Base-by-base conservation (phyloP, 768 basidiomycete genomes). In the Naganishia vaughanmartiniae region DNA sequence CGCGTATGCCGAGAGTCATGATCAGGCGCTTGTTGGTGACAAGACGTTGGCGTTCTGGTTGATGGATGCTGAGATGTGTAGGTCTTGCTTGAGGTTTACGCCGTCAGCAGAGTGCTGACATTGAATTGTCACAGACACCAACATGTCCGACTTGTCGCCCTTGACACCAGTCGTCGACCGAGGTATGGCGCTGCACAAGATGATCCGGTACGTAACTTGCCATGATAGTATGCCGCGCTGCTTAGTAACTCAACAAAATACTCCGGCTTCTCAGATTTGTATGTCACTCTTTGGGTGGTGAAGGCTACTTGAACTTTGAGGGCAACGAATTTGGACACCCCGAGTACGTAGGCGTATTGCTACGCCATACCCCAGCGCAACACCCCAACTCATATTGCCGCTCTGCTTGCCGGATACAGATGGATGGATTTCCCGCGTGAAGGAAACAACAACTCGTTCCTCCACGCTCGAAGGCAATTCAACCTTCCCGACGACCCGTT, bases 21-120 rank as follows among this genome's bases (percentile, higher is more conserved):
- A 98, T 81, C 96, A 99, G 80, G 95, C 96, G 17, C 86, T 99
- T 33, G 96, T 99, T 0, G 96, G 96, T 15, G 96, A 99, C 84
- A 99, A 99, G 84, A 98, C 95, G 2, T 77, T 99, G 54, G 96
- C 96, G 4, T 99, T 99, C 83, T 99, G 96, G 96, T 82, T 98
- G 70, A 99, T 99, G 96, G 96, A 99, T 82, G 95, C 95, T 83
- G 96, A 98, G 82, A 99, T 99, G 96, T 97, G 94, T 93, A 85
- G 75, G 87, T 84, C 39, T 24, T 12, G 15, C 14, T 31, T 12
- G 39, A 7, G 6, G 36, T 4, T 21, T 36, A 7, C 15, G 30
- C 34, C 17, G 19, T 21, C n/a, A 33, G n/a, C 51, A 53, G 17
- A 15, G 11, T 54, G n/a, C 67, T 53, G 30, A 21, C 12, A 26